Conservation (phyloP, 306 rosid species). For the Nissolia schottii region DNA sequence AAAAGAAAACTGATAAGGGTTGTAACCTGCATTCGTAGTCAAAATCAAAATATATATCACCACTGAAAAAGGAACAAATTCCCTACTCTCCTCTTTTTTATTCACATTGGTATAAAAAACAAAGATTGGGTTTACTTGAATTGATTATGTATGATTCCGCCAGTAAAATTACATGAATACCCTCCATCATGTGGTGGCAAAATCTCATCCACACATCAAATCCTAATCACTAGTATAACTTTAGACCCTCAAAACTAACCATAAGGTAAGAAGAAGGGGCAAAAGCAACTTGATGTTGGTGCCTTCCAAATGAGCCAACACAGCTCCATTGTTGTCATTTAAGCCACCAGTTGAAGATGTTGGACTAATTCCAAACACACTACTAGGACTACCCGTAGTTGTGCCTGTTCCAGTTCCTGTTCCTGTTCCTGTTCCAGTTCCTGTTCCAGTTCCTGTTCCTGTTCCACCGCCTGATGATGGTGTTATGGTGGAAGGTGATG, state of each 20-base stretch:
- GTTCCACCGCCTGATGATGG: conserved; percentile 19
- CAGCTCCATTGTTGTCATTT: conserved; percentile 20
- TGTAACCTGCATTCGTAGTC: conserved; percentile 24
- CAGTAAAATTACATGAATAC: conserved; percentile 22
- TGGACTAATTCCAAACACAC: conserved; percentile 59
- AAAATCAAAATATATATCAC: conserved; percentile 27
- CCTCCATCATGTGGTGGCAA: conserved; percentile 9
- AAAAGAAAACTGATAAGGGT: conserved; percentile 30
- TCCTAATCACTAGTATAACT: background rate
- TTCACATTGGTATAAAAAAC: background rate
- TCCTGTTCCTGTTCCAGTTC: conserved; percentile 29
- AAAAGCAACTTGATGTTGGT: conserved; percentile 3
- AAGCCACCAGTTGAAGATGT: conserved; percentile 31
- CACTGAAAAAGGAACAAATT: conserved; percentile 44
- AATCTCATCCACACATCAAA: conserved; percentile 42
- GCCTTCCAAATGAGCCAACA: conserved; percentile 16
- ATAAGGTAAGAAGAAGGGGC: conserved; percentile 22
- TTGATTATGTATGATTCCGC: conserved; percentile 32
- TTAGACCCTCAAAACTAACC: conserved; percentile 33
- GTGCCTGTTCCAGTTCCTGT: conserved; percentile 16
- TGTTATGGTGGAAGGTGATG: conserved; percentile 20
- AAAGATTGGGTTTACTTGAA: conserved; percentile 18
- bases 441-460: background rate
- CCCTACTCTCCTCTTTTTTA: conserved; percentile 33
- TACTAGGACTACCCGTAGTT: conserved; percentile 16